Evolutionary conservation across 352 stramenopile species (phyloP), one percentile per base, ranked within the genome.

Genomic region (Pythium aquatile): DNA sequence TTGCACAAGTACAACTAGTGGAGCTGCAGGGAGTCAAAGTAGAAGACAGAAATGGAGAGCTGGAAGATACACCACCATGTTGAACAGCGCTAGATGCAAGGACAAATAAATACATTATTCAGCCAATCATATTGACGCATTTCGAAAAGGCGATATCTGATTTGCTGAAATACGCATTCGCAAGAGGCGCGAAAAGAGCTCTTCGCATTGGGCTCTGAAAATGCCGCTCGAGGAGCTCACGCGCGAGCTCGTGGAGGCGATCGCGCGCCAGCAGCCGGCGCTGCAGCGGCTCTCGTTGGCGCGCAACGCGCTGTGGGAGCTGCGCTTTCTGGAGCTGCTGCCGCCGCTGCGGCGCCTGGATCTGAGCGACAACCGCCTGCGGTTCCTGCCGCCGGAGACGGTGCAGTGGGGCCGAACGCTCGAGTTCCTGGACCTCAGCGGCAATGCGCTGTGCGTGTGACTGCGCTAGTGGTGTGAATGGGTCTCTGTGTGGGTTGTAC

Each of bases 281-380:
- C 70, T 93, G 58, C 76, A 86, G 69, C 82, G 77, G 44, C 75
- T 90, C 32, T 88, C 81, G 48, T 77, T 93, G 20, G 74, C 78
- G 24, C 66, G 58, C 33, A 93, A 91, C 56, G 78, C 75, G 48
- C 72, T 93, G 35, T 62, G 53, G 2, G 73, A 83, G 47, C 66
- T 90, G 29, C 59, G 63, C 20, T 70, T 85, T 48, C 67, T 93
- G 51, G 72, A 78, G 67, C 52, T 81, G 58, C 68, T 93, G 51
- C 73, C 73, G n/a, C 58, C 57, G 24, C 64, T 93, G 59, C 70
- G 63, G 28, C 75, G 78, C 24, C 67, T 91, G 53, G 81, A 93
- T 63, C 61, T 93, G 37, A 87, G 81, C 66, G 61, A 47, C 39
- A 93, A 93, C 51, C 70, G 62, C 10, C 70, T 93, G 42, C 26